These are phyloP conservation scores for Cyberlindnera xishuangbannaensis DNA, from an alignment of 805 yeast species.

Conservation along the genomic window DNA sequence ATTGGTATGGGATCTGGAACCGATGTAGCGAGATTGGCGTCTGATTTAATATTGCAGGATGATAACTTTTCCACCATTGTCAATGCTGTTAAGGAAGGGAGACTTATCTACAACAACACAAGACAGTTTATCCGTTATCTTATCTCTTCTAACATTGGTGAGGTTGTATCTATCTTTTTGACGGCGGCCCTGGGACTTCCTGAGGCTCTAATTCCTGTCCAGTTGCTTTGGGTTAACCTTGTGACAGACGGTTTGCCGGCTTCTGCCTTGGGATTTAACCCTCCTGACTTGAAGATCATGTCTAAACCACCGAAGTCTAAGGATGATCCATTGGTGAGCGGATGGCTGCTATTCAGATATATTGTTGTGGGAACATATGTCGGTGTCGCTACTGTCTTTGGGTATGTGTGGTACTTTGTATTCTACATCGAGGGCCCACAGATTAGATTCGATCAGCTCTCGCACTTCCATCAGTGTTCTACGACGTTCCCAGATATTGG, in stretches of 20 bases:
- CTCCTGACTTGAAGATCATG: constrained; percentile 35
- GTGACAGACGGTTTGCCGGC: constrained; percentile 58
- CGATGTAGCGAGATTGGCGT: constrained; percentile 55
- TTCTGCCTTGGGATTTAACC: constrained; percentile 48
- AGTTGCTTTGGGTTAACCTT: constrained; percentile 50
- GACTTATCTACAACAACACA: constrained; percentile 39
- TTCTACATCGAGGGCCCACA: constrained; percentile 31
- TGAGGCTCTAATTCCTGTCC: constrained; percentile 50
- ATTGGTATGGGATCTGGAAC: constrained; percentile 61
- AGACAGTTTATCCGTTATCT: constrained; percentile 36
- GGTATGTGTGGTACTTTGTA: constrained; percentile 36
- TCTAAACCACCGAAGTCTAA: constrained; percentile 31
- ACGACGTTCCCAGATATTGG: constrained; percentile 28
- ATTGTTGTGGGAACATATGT: constrained; percentile 35
- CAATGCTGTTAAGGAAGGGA: constrained; percentile 50
- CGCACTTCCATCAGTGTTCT: constrained; percentile 32
- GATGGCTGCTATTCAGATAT: constrained; percentile 34
- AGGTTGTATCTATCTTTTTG: constrained; percentile 49
- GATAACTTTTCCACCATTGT: constrained; percentile 52
- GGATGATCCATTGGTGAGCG: constrained; percentile 33
- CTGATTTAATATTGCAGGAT: constrained; percentile 52
- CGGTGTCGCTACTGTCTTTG: constrained; percentile 36
- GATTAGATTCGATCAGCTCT: constrained; percentile 28
- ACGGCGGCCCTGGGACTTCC: constrained; percentile 51
- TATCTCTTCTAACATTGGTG: constrained; percentile 52